Conservation (phyloP, 306 rosid genomes). For the Crataegus laevigata region DNA sequence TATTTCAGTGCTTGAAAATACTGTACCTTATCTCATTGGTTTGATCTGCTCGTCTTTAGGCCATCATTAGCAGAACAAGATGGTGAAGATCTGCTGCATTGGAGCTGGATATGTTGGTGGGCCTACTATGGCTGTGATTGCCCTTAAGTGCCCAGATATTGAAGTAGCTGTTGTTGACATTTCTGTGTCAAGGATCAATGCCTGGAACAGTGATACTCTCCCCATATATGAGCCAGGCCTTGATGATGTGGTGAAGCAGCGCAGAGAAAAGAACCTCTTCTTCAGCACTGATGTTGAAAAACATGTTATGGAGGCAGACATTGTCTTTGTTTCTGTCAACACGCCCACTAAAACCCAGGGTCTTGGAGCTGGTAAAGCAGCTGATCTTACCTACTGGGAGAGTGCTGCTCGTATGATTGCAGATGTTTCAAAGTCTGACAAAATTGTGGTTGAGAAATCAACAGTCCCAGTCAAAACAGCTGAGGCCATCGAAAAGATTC, state of each 20-base stretch:
- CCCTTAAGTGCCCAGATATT: constrained; percentile 29
- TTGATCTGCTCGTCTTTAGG: constrained; percentile 21
- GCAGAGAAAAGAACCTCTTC: constrained; percentile 32
- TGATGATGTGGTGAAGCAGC: constrained; percentile 31
- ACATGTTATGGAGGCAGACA: constrained; percentile 74
- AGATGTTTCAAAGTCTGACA: constrained; percentile 76
- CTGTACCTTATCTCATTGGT: not conserved
- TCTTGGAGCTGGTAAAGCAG: constrained; percentile 93
- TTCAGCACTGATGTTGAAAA: constrained; percentile 60
- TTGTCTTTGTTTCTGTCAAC: constrained; percentile 85
- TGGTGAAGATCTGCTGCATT: constrained; percentile 96
- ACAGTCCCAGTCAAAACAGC: constrained; percentile 95
- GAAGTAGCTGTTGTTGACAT: constrained; percentile 36
- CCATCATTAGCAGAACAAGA: constrained; percentile 24
- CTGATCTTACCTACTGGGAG: constrained; percentile 93
- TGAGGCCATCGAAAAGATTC: constrained; percentile 86
- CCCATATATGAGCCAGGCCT: constrained; percentile 36
- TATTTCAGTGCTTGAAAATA: not conserved
- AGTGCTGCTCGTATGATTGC: constrained; percentile 96
- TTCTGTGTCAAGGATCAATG: constrained; percentile 25
- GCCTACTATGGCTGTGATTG: constrained; percentile 91
- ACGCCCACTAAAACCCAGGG: constrained; percentile 92
- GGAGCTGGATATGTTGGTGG: constrained; percentile 98
- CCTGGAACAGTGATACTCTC: constrained; percentile 34
- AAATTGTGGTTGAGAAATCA: constrained; percentile 85